Base-by-base conservation (phyloP, 2,329 filamentous ascomycete species). In the Orbilia javanica region DNA sequence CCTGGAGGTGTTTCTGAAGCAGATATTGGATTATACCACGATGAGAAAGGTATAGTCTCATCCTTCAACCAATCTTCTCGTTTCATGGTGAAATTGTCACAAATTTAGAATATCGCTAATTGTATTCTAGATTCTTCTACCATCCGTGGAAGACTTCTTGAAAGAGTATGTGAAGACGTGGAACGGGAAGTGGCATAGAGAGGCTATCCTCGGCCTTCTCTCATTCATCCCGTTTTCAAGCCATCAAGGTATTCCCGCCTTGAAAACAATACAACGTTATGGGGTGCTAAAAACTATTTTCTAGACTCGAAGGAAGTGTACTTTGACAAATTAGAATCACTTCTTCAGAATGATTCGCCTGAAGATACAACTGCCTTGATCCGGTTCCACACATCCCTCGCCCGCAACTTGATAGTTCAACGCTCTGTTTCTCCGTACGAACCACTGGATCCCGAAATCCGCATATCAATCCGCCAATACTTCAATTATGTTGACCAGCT, bases 351-450 rank as follows among this genome's bases (percentile, higher is more conserved):
- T 80, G 86, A 87, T 48, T 85, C 85, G 0, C 74, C 86, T 0
- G 81, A 85, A 4, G 89, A 90, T 0, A 90, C 90, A 80, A 82
- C 88, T 0, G 85, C 85, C 1, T 84, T 96, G 1, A 86, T 96
- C 1, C 83, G 83, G 0, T 90, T 93, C 79, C 96, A 95, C 83
- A 90, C 88, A 1, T 84, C 84, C 10, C 85, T 96, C 4, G 86
- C 95, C 53, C 87, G 86, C 10, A 87, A 66, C 22, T 7, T 77
- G 20, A 44, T 77, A 11, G 34, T 53, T n/a, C 42, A 53, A n/a
- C 65, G 39, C 42, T 65, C 60, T 18, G 22, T 13, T 31, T 4
- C 29, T n/a, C 81, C 62, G 63, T 53, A 76, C 55, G 46, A 68
- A 11, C 69, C 76, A 20, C 66, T 50, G 8, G 63, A 79, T 29